Base-by-base conservation (phyloP, 257 asterid genomes). In the Agastache rugosa region DNA sequence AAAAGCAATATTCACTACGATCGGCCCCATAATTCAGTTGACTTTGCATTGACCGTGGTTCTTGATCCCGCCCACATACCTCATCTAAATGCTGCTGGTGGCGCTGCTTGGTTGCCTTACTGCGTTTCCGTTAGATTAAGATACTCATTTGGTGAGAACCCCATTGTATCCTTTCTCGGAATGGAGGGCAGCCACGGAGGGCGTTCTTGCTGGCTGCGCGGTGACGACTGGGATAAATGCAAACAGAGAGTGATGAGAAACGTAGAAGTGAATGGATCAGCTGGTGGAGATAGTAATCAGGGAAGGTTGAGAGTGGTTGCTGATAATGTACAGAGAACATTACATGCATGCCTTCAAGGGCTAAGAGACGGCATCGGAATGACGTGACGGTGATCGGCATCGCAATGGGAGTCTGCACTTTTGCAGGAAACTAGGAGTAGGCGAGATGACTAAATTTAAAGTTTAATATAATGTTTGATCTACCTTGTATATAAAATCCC, bases 141-240 rank as follows among this genome's bases (percentile, higher is more conserved):
- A 77, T 95, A 92, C 81, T 81, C 84, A 7, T 95, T 90, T 50
- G 90, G 93, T 37, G 99, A 95, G 48, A 95, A 80, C 71, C 88
- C 93, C 2, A 75, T 25, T 12, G 96, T 92, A 4, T 81, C 88
- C 42, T 95, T 90, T 66, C 89, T 92, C n/a, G 89, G 90, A 45
- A 95, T 95, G 99, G 98, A 92, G 85, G 98, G 99, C 45, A 95
- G 99, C 82, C 98, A 95, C 72, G 99, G 98, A 35, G 98, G 98
- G n/a, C 88, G 93, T 48, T 94, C 99, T 3, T 95, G 98, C 88
- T 95, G 99, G 98, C 45, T 79, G 76, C 80, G 90, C 44, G 77
- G 74, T 22, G 99, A 89, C 16, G 98, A 95, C 14, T 95, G 99
- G 99, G 98, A 95, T 45, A 92, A 86, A 72, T 90, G 96, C 78